Conservation (phyloP, 768 basidiomycete genomes). For the Nidula microcarpa region DNA sequence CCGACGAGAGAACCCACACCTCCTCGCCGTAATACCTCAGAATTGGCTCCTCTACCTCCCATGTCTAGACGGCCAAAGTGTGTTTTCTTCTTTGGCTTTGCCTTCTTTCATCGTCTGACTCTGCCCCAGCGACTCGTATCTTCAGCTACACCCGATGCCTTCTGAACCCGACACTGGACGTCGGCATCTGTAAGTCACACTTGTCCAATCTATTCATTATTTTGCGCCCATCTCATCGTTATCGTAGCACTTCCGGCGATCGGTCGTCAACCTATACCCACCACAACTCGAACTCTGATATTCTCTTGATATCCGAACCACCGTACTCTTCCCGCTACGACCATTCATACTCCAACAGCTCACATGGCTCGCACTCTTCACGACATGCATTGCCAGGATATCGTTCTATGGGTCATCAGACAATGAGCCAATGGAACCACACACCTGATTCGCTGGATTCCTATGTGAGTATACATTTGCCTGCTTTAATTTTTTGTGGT, state of each 20-base stretch:
- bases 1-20: conserved; percentile 67
- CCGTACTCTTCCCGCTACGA: conserved; percentile 53
- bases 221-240: neutral
- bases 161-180: conserved; percentile 40
- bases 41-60: conserved; percentile 37
- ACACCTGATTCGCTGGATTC: conserved; percentile 56
- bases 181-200: conserved; percentile 41
- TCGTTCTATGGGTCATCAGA: conserved; percentile 48
- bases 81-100: conserved; percentile 11
- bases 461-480: conserved; percentile 46
- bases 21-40: conserved; percentile 45
- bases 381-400: conserved; percentile 40
- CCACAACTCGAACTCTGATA: conserved; percentile 32
- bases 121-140: conserved; percentile 38
- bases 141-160: conserved; percentile 38
- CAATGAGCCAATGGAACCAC: conserved; percentile 53
- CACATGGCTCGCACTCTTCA: conserved; percentile 28
- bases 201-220: conserved; percentile 4
- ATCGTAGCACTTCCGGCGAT: conserved; percentile 19
- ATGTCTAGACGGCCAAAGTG: conserved; percentile 35
- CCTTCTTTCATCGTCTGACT: conserved; percentile 10
- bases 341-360: conserved; percentile 35
- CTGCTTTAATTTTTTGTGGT: neutral
- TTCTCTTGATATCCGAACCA: conserved; percentile 61
- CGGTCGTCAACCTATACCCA: conserved; percentile 44